These are phyloP conservation scores for Suaeda aralocaspica DNA, from an alignment of 148 eudicot genomes.

Conservation along the genomic window DNA sequence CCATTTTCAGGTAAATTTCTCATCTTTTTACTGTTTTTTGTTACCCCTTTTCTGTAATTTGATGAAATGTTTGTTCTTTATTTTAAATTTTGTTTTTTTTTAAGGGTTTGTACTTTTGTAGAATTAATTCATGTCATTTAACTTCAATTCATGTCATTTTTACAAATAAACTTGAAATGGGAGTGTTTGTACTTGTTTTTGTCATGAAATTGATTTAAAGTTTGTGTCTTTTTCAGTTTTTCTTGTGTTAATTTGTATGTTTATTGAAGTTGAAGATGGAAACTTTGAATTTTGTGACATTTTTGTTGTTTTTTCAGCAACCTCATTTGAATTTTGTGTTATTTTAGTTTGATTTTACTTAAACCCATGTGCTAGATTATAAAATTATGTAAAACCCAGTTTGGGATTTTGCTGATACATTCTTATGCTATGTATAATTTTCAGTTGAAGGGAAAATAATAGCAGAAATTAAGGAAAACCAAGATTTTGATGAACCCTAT, in stretches of 20 bases:
- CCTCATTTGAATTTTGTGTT: background rate
- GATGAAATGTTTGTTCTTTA: slow-evolving; percentile 1
- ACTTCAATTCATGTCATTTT: background rate
- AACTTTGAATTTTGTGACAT: background rate
- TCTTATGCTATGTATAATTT: slow-evolving; percentile 14
- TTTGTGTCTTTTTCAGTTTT: background rate
- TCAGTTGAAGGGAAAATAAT: slow-evolving; percentile 27
- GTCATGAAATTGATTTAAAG: background rate
- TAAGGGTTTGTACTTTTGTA: too few relatives aligned
- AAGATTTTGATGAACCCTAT: slow-evolving; percentile 49
- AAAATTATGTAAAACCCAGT: slow-evolving; percentile 9
- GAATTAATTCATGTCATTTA: background rate
- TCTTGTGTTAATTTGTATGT: background rate
- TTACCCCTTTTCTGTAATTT: slow-evolving; percentile 17
- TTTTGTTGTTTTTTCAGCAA: background rate
- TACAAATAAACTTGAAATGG: background rate
- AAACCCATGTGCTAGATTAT: background rate
- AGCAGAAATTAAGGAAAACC: slow-evolving; percentile 50
- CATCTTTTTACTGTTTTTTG: slow-evolving; percentile 20
- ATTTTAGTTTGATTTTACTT: background rate
- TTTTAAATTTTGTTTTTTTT: too few relatives aligned
- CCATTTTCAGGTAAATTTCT: slow-evolving; percentile 35
- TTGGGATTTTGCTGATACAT: slow-evolving; percentile 3
- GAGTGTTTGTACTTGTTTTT: background rate
- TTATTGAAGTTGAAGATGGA: background rate